phyloP scores from a whole-genome alignment of 2,329 filamentous ascomycete species.

The Zasmidium angulare region DNA sequence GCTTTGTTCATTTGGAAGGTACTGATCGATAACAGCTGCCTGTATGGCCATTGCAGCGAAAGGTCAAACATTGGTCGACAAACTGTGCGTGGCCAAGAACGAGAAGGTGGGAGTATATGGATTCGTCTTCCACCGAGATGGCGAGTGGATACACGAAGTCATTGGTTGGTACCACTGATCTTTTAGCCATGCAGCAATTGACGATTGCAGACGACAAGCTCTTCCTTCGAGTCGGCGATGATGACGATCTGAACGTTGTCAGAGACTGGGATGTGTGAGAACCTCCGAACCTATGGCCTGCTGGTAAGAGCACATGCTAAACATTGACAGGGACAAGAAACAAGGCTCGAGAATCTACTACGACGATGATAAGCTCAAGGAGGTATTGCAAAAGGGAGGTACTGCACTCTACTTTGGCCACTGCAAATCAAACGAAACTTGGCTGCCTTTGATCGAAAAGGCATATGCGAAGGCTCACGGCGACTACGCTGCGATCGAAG shows the following conservation, averaged over 20 bases:
- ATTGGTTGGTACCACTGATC: constrained; percentile 49
- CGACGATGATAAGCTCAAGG: constrained; percentile 50
- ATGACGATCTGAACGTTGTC: constrained; percentile 63
- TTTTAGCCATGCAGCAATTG: too few species aligned
- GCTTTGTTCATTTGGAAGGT: too few species aligned
- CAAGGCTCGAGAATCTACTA: constrained; percentile 25
- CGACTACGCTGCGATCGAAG: constrained; percentile 72
- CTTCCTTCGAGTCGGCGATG: constrained; percentile 77
- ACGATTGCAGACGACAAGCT: constrained; percentile 67
- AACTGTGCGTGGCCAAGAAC: constrained; percentile 70
- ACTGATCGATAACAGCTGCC: constrained; percentile 50
- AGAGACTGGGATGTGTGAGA: constrained; percentile 23
- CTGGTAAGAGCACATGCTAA: too few species aligned
- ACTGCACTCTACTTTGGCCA: constrained; percentile 77
- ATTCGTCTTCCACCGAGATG: constrained; percentile 81
- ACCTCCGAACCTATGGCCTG: too few species aligned
- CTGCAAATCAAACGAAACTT: constrained; percentile 76
- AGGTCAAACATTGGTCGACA: constrained; percentile 68
- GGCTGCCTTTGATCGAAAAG: constrained; percentile 78
- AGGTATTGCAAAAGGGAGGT: constrained; percentile 68
- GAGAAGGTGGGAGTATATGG: constrained; percentile 77
- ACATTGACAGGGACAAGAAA: constrained; percentile 18
- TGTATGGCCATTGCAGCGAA: constrained; percentile 75
- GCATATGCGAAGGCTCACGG: constrained; percentile 83
- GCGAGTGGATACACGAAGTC: constrained; percentile 89